These are phyloP conservation scores for Chytriomyces sp. DNA, from an alignment of 192 early-diverging fungal genomes.

Conservation along the genomic window DNA sequence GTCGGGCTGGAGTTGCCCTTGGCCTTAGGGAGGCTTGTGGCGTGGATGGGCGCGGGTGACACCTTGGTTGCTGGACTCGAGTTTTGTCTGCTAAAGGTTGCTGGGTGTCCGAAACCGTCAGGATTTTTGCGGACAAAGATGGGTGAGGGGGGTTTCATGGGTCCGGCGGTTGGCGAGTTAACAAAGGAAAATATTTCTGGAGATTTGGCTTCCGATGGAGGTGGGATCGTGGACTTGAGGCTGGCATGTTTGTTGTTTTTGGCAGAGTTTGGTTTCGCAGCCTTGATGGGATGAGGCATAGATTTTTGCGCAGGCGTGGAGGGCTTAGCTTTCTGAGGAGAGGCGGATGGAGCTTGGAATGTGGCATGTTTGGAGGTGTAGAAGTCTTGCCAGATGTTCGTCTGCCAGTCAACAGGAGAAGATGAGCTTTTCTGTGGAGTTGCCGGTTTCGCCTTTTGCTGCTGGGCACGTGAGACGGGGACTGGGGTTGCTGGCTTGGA, in stretches of 20 bases:
- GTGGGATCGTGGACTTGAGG: conserved; percentile 25
- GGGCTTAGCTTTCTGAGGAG: not conserved
- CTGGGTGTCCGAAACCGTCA: no score
- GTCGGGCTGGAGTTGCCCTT: conserved; percentile 7
- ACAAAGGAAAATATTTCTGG: conserved; percentile 34
- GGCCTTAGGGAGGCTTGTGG: not conserved
- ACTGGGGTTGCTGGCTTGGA: conserved; percentile 9
- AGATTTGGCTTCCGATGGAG: conserved; percentile 17
- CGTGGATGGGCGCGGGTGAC: not conserved
- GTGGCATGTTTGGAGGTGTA: conserved; percentile 16
- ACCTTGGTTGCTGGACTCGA: not conserved
- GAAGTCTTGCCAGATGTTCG: conserved; percentile 21
- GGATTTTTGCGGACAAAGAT: not conserved
- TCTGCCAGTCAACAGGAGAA: not conserved
- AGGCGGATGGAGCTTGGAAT: no score
- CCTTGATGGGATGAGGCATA: not conserved
- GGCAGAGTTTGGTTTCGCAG: not conserved
- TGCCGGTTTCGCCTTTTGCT: conserved; percentile 9
- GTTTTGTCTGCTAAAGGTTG: not conserved
- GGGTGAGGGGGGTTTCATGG: not conserved
- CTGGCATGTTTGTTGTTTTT: not conserved
- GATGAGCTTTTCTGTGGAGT: conserved; percentile 22
- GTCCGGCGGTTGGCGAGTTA: conserved; percentile 7
- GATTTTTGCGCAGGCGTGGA: not conserved
- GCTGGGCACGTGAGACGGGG: not conserved